These are phyloP conservation scores for Saccharata proteae DNA, from an alignment of 2,329 filamentous ascomycete species.

Conservation along the genomic window DNA sequence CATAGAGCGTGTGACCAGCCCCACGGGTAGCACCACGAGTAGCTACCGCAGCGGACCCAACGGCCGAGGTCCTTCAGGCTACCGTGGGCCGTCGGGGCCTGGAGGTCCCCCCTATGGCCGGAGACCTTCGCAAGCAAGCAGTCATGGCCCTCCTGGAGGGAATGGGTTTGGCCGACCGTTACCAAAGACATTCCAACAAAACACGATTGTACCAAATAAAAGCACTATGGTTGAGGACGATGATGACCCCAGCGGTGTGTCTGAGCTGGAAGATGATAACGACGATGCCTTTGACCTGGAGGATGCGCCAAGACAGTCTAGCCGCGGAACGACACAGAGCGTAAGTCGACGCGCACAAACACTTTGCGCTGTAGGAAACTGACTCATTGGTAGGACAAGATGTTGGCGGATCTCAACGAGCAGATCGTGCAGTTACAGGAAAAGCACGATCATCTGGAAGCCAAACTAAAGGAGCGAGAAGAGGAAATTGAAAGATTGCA, in stretches of 20 bases:
- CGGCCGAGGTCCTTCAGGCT: constrained; percentile 4
- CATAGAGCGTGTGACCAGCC: constrained; percentile 54
- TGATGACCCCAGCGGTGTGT: constrained; percentile 51
- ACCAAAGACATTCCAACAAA: constrained; percentile 84
- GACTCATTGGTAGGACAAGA: constrained; percentile 31
- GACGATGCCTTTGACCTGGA: constrained; percentile 54
- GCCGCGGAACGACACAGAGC: constrained; percentile 30
- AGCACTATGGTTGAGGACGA: constrained; percentile 96
- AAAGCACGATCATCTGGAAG: constrained; percentile 62
- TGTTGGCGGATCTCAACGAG: constrained; percentile 63
- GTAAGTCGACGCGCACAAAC: background rate
- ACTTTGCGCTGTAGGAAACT: constrained; percentile 42
- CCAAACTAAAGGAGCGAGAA: constrained; percentile 56
- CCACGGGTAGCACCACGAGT: constrained; percentile 47
- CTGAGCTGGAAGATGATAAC: constrained; percentile 42
- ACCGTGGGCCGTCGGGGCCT: constrained; percentile 10
- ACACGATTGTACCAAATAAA: constrained; percentile 95
- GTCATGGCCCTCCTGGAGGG: constrained; percentile 17
- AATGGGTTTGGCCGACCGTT: constrained; percentile 64
- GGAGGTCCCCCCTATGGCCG: constrained; percentile 7
- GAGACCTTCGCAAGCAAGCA: constrained; percentile 13
- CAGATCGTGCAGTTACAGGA: constrained; percentile 65
- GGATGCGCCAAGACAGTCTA: constrained; percentile 21
- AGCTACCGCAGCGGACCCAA: constrained; percentile 39
- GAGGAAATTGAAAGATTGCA: constrained; percentile 51